Percentiles rank a stretch among this genome's conserved stretches.
phyloP scores from a whole-genome alignment of 176 grass and related monocot species.

The Triticum dicoccoides region DNA sequence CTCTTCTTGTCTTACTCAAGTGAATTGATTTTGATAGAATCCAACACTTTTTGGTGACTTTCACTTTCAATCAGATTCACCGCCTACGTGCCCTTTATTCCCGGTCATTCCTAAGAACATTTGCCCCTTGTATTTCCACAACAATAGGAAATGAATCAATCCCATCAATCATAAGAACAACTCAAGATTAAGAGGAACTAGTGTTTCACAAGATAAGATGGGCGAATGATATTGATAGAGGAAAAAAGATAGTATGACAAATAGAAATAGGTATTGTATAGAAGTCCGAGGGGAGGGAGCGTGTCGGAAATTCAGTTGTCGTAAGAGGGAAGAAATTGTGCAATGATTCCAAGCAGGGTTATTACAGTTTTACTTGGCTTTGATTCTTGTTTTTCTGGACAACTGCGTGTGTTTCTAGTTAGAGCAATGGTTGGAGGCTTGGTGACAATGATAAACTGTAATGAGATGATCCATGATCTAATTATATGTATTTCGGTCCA shows the following conservation, averaged over 20 bases:
- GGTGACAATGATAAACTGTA: neutral
- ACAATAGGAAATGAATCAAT: no score
- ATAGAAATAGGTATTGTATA: no score
- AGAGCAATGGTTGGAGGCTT: neutral
- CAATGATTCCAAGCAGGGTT: neutral
- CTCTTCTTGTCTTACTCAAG: neutral
- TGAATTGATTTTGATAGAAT: conserved; percentile 22
- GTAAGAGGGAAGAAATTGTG: no score
- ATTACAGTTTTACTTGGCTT: neutral
- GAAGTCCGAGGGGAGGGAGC: no score
- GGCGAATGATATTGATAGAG: no score
- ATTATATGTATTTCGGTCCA: neutral
- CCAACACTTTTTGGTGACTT: conserved; percentile 13
- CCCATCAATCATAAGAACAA: no score
- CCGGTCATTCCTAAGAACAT: neutral
- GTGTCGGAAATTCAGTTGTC: no score
- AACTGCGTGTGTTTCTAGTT: neutral
- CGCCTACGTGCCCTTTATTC: neutral
- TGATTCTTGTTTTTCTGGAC: neutral
- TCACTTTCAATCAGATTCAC: neutral
- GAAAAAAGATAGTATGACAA: no score
- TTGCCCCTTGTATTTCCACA: neutral
- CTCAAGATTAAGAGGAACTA: no score
- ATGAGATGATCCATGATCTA: neutral
- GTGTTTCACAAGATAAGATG: no score